phyloP scores from a whole-genome alignment of 164 flowering plant species.

The Cinnamomum chago region DNA sequence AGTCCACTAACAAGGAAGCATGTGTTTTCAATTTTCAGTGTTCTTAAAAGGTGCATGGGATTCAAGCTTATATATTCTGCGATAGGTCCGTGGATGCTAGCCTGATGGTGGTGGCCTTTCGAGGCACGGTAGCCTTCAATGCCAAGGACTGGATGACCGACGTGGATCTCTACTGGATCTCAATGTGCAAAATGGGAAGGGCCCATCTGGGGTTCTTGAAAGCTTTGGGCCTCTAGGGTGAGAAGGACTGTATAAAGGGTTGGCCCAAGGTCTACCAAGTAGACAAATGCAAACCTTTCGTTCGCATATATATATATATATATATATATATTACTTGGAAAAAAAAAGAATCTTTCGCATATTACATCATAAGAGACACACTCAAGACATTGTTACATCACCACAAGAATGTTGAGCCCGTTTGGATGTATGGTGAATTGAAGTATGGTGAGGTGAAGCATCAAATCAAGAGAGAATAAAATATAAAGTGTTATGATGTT shows the following conservation, averaged over 20 bases:
- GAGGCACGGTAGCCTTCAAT: slow-evolving; percentile 64
- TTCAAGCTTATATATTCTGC: slow-evolving; percentile 3
- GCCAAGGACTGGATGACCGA: slow-evolving; percentile 50
- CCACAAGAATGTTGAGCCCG: slow-evolving; percentile 20
- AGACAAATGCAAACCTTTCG: slow-evolving; percentile 16
- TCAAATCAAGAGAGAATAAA: too few species aligned
- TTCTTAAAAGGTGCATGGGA: not conserved
- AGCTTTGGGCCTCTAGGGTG: slow-evolving; percentile 55
- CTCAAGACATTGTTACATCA: slow-evolving; percentile 25
- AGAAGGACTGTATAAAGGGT: slow-evolving; percentile 17
- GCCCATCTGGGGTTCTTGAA: slow-evolving; percentile 66
- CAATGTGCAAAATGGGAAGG: slow-evolving; percentile 38
- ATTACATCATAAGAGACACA: slow-evolving; percentile 40
- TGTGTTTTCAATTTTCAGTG: not conserved
- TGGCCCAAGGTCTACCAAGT: slow-evolving; percentile 42
- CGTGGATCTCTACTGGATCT: slow-evolving; percentile 54
- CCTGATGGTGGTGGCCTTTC: slow-evolving; percentile 48
- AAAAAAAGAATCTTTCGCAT: slow-evolving; percentile 30
- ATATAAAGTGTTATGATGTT: too few species aligned
- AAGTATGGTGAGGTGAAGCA: too few species aligned
- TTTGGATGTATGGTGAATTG: too few species aligned
- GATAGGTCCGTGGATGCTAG: slow-evolving; percentile 18
- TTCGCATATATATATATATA: too few species aligned
- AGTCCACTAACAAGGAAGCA: not conserved
- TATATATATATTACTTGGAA: too few species aligned